phyloP scores from a whole-genome alignment of 129 eudicot species.

The Smallanthus sonchifolius region DNA sequence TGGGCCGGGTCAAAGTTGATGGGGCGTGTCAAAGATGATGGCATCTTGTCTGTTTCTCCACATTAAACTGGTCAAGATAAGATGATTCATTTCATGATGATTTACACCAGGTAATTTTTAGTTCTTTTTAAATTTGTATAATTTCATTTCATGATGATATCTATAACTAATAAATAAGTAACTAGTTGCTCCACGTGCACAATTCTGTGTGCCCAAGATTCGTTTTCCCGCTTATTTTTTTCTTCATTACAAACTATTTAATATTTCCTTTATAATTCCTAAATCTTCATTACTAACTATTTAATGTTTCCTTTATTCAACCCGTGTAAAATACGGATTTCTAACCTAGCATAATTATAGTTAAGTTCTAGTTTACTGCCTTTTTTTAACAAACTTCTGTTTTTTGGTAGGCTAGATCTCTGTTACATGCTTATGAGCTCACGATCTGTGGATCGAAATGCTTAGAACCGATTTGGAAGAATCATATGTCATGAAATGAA shows the following conservation, averaged over 20 bases:
- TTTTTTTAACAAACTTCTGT: neutral
- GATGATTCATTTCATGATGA: conserved; percentile 12
- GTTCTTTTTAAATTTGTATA: neutral
- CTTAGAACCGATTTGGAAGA: neutral
- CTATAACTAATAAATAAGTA: too few species aligned
- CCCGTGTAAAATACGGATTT: too few species aligned
- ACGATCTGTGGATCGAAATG: neutral
- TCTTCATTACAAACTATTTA: too few species aligned
- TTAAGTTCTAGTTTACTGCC: neutral
- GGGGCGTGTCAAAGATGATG: conserved; percentile 8
- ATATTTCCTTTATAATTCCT: too few species aligned
- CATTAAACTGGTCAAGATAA: conserved; percentile 3
- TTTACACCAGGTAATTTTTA: conserved; percentile 3
- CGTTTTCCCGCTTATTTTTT: too few species aligned
- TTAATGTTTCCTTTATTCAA: too few species aligned
- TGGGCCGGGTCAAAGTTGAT: too few species aligned
- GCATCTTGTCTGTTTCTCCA: neutral
- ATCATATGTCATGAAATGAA: neutral
- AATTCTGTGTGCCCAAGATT: too few species aligned
- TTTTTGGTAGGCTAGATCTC: neutral
- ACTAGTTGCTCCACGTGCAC: too few species aligned
- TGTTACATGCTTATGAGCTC: neutral
- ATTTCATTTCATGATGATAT: too few species aligned
- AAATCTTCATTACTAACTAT: too few species aligned
- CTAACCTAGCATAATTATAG: neutral